phyloP scores from a whole-genome alignment of 495 filamentous ascomycete species.

The Venustampulla echinocandica region DNA sequence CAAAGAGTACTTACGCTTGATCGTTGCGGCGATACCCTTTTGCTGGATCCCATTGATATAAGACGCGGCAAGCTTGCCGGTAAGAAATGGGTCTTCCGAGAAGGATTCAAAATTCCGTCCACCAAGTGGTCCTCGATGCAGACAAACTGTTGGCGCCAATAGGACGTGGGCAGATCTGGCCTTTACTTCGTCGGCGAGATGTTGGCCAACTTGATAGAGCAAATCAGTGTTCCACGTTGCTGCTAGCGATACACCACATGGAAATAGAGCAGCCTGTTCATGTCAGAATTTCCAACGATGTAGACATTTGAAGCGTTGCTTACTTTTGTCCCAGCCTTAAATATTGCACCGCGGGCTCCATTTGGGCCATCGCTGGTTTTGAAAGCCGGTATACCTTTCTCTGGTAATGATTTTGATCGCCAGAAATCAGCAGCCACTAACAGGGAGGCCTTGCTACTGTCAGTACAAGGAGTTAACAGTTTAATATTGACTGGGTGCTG shows the following conservation, averaged over 20 bases:
- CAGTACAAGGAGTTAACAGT: constrained; percentile 14
- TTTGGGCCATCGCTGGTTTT: constrained; percentile 75
- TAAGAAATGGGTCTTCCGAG: constrained; percentile 73
- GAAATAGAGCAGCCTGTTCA: constrained; percentile 59
- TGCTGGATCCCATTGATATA: constrained; percentile 69
- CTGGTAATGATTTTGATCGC: constrained; percentile 61
- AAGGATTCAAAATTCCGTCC: constrained; percentile 84
- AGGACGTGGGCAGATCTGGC: constrained; percentile 67
- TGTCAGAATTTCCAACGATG: constrained; percentile 1
- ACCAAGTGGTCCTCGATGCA: constrained; percentile 72
- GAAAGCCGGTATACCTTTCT: constrained; percentile 60
- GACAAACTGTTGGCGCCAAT: constrained; percentile 74
- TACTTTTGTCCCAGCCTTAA: constrained; percentile 55
- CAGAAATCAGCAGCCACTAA: constrained; percentile 67
- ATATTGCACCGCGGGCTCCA: constrained; percentile 64
- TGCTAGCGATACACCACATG: constrained; percentile 67
- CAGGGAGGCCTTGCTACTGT: constrained; percentile 42
- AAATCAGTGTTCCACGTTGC: constrained; percentile 71
- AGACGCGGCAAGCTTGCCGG: constrained; percentile 64
- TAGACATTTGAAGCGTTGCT: constrained; percentile 26
- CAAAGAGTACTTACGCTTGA: constrained; percentile 56
- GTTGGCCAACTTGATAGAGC: constrained; percentile 55
- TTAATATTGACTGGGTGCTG: background rate
- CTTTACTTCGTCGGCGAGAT: constrained; percentile 63
- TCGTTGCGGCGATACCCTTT: constrained; percentile 64